phyloP scores from a whole-genome alignment of 2,329 filamentous ascomycete species.

The Gnomoniopsis sp. region DNA sequence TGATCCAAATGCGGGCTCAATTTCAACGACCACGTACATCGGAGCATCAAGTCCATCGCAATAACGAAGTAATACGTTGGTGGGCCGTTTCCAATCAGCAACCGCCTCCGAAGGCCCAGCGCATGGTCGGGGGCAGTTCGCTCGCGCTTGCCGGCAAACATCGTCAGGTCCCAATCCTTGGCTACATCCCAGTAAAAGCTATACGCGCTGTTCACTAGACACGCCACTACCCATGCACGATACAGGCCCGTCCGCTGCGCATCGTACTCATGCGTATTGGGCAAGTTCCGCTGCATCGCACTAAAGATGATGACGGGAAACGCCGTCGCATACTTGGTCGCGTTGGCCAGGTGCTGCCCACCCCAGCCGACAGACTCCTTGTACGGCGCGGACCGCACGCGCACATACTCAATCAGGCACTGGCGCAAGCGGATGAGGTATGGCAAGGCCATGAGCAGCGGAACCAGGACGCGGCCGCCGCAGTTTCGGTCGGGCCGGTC shows the following conservation, averaged over 20 bases:
- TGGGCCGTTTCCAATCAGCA: constrained; percentile 64
- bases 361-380: constrained; percentile 66
- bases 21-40: constrained; percentile 90
- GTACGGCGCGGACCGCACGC: constrained; percentile 59
- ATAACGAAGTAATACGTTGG: constrained; percentile 82
- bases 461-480: constrained; percentile 75
- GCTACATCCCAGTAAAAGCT: constrained; percentile 99
- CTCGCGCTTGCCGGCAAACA: constrained; percentile 62
- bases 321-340: constrained; percentile 87
- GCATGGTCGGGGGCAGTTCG: constrained; percentile 64
- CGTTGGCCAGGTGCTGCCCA: constrained; percentile 88
- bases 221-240: constrained; percentile 66
- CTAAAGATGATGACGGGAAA: constrained; percentile 87
- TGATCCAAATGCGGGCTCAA: constrained; percentile 78
- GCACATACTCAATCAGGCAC: constrained; percentile 82
- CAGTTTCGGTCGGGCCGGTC: constrained; percentile 77
- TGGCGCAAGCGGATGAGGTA: constrained; percentile 85
- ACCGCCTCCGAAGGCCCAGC: constrained; percentile 71
- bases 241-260: constrained; percentile 42
- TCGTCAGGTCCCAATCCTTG: constrained; percentile 92
- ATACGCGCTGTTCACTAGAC: constrained; percentile 81
- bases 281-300: constrained; percentile 66
- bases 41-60: constrained; percentile 70
- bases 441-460: constrained; percentile 78
- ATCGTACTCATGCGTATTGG: constrained; percentile 31